These are phyloP conservation scores for Carex arenaria DNA, from an alignment of 202 grass and related monocot species.

Conservation along the genomic window DNA sequence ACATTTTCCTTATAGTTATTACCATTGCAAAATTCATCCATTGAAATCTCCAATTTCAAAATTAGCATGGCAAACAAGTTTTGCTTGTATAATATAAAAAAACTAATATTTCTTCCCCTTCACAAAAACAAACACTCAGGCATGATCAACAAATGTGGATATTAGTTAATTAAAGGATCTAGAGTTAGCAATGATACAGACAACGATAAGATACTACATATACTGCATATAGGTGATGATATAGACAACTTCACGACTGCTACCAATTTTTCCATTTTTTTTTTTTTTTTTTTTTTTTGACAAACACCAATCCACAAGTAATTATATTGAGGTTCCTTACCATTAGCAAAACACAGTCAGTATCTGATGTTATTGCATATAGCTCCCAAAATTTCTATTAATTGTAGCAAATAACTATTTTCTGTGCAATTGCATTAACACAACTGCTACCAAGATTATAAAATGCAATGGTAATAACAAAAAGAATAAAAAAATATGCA, in stretches of 20 bases:
- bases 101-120: neutral
- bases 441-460: neutral
- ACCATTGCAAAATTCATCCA: neutral
- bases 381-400: too few species aligned
- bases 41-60: neutral
- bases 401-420: neutral
- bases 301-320: neutral
- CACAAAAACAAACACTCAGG: neutral
- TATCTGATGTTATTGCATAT: neutral
- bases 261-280: neutral
- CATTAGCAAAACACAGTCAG: neutral
- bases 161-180: neutral
- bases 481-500: neutral
- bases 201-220: too few species aligned
- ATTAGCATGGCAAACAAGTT: neutral
- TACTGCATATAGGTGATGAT: too few species aligned
- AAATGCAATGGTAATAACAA: neutral
- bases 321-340: neutral
- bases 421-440: neutral
- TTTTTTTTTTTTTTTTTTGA: neutral
- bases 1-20: neutral
- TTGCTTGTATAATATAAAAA: neutral
- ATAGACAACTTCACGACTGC: neutral
- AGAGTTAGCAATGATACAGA: too few species aligned
- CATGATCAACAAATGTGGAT: neutral